Evolutionary conservation across 139 green algal genomes (phyloP).

Genomic region (Spirogloea muscicola): DNA sequence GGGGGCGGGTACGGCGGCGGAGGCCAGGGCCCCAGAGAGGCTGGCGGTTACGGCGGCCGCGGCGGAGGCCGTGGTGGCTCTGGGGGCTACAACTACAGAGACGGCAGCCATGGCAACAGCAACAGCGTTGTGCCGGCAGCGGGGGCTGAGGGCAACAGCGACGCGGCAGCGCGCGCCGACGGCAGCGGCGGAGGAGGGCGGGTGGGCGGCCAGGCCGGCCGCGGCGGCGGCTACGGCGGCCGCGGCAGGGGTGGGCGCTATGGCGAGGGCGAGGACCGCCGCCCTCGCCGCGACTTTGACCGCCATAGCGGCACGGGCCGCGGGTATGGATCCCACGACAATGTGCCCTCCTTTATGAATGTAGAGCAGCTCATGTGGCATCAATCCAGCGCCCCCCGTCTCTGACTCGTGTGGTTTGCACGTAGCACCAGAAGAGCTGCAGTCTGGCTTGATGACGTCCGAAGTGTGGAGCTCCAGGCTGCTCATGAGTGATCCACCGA

Average conservation of each 20-base stretch:
- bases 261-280: conserved; percentile 12
- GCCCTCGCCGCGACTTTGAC: conserved; percentile 23
- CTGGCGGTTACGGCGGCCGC: too few relatives aligned
- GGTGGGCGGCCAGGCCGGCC: not conserved
- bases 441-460: not conserved
- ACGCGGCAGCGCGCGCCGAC: too few relatives aligned
- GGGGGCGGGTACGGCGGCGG: too few relatives aligned
- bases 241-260: conserved; percentile 5
- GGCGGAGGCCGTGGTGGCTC: too few relatives aligned
- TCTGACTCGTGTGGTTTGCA: not conserved
- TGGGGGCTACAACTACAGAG: too few relatives aligned
- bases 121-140: too few relatives aligned
- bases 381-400: too few relatives aligned
- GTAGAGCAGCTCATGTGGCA: not conserved
- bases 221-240: not conserved
- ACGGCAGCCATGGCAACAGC: too few relatives aligned
- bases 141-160: too few relatives aligned
- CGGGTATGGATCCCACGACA: not conserved
- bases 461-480: not conserved
- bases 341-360: conserved; percentile 2
- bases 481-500: not conserved
- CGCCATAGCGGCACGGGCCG: conserved; percentile 35
- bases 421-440: not conserved
- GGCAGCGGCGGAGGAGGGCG: conserved; percentile 11
- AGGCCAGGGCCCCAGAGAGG: too few relatives aligned